phyloP scores from a whole-genome alignment of 441 rosid genomes.

The Populus tomentosa region DNA sequence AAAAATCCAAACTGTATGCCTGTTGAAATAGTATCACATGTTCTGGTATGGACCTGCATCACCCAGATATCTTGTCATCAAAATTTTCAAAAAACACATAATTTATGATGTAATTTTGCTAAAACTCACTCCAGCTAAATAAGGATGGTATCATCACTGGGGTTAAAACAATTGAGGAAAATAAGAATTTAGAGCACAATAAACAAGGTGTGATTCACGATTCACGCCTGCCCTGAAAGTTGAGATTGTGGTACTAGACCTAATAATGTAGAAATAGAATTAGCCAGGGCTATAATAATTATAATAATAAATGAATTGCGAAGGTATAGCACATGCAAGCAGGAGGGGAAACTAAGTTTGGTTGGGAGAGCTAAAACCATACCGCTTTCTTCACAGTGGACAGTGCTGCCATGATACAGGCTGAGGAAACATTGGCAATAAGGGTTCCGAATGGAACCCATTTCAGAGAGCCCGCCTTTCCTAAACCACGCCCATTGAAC shows the following conservation, averaged over 20 bases:
- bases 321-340: too few species aligned
- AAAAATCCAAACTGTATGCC: slow-evolving; percentile 71
- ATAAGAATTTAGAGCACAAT: too few species aligned
- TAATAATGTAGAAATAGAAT: too few species aligned
- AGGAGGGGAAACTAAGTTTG: too few species aligned
- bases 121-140: background rate
- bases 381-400: slow-evolving; percentile 59
- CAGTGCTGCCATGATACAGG: slow-evolving; percentile 72
- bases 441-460: slow-evolving; percentile 90
- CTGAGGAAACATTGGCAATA: slow-evolving; percentile 73
- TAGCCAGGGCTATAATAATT: too few species aligned
- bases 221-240: too few species aligned
- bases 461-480: slow-evolving; percentile 45
- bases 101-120: background rate
- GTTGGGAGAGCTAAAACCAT: slow-evolving; percentile 6
- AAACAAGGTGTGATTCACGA: too few species aligned
- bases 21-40: slow-evolving; percentile 39
- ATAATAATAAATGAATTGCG: too few species aligned
- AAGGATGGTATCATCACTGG: background rate
- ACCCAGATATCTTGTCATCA: background rate
- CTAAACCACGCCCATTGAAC: slow-evolving; percentile 74
- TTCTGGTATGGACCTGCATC: slow-evolving; percentile 49
- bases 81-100: background rate
- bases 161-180: background rate
- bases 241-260: too few species aligned